These are phyloP conservation scores for Cyphellophora europaea DNA, from an alignment of 2,329 filamentous ascomycete genomes.

Conservation along the genomic window DNA sequence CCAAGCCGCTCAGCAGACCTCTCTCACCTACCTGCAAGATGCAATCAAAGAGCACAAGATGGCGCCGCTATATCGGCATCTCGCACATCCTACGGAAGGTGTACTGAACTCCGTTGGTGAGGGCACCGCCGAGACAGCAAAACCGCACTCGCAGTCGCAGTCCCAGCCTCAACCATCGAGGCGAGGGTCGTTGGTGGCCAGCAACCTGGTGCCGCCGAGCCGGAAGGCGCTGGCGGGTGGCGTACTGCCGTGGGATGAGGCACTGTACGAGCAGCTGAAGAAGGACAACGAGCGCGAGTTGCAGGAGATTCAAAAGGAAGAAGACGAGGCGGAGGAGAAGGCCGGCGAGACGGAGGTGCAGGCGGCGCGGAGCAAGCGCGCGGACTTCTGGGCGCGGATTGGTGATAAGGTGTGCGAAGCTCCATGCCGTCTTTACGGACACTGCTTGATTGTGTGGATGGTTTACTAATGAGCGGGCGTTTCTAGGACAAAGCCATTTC, in stretches of 20 bases:
- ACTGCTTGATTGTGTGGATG: background rate
- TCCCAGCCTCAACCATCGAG: constrained; percentile 33
- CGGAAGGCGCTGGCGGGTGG: constrained; percentile 52
- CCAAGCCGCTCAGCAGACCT: constrained; percentile 42
- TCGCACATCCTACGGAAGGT: constrained; percentile 60
- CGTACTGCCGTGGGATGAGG: constrained; percentile 82
- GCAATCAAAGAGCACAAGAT: constrained; percentile 56
- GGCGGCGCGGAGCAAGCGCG: constrained; percentile 84
- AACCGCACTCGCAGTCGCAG: constrained; percentile 23
- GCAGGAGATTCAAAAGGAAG: constrained; percentile 69
- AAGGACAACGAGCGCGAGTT: constrained; percentile 71
- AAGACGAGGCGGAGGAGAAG: constrained; percentile 90
- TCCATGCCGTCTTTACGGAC: constrained; percentile 17
- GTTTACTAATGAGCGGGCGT: too few species aligned
- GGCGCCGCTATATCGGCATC: constrained; percentile 57
- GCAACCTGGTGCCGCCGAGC: constrained; percentile 60
- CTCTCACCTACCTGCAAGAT: constrained; percentile 53
- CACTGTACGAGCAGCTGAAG: constrained; percentile 67
- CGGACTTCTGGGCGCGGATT: constrained; percentile 91
- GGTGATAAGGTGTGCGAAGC: constrained; percentile 72
- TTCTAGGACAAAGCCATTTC: constrained; percentile 82
- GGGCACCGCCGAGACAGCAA: constrained; percentile 39
- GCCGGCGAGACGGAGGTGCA: constrained; percentile 93
- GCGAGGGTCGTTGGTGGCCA: constrained; percentile 57
- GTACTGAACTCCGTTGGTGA: constrained; percentile 72